Evolutionary conservation across 805 yeast genomes (phyloP).

Genomic region (Metschnikowia orientalis): DNA sequence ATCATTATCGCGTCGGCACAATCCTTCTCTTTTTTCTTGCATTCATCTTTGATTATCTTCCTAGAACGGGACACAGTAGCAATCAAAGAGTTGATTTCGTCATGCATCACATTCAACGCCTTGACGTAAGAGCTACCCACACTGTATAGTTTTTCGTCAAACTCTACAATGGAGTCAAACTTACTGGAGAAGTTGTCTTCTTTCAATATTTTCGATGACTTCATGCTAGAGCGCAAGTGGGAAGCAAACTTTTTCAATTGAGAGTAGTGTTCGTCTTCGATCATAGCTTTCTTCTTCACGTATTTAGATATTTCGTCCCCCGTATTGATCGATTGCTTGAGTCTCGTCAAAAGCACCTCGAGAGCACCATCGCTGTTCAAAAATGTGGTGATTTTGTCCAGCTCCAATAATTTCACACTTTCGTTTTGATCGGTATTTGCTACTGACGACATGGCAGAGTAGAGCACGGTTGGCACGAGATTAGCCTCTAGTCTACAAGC

Average conservation of each 20-base stretch:
- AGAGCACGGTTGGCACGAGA: too few species aligned
- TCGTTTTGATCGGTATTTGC: too few species aligned
- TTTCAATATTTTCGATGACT: constrained; percentile 41
- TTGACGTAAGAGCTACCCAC: constrained; percentile 75
- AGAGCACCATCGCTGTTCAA: constrained; percentile 71
- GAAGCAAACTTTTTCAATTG: constrained; percentile 70
- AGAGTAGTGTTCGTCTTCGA: constrained; percentile 73
- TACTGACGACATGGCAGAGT: too few species aligned
- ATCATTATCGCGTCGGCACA: constrained; percentile 74
- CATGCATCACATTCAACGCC: constrained; percentile 79
- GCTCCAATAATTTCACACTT: constrained; percentile 17
- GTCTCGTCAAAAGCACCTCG: constrained; percentile 62
- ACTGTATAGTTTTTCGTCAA: constrained; percentile 67
- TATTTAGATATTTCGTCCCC: constrained; percentile 83
- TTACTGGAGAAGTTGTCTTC: constrained; percentile 63
- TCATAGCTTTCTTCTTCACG: constrained; percentile 68
- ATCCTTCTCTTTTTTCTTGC: constrained; percentile 76
- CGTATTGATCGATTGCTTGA: constrained; percentile 75
- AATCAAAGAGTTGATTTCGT: constrained; percentile 71
- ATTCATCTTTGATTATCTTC: constrained; percentile 76
- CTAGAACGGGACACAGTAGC: constrained; percentile 67
- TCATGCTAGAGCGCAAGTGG: constrained; percentile 47
- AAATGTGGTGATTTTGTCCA: constrained; percentile 46
- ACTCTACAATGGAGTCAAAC: constrained; percentile 64
- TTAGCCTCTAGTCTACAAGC: too few species aligned